Evolutionary conservation across 495 filamentous ascomycete species (phyloP).

Genomic region (Penicillium lagena): DNA sequence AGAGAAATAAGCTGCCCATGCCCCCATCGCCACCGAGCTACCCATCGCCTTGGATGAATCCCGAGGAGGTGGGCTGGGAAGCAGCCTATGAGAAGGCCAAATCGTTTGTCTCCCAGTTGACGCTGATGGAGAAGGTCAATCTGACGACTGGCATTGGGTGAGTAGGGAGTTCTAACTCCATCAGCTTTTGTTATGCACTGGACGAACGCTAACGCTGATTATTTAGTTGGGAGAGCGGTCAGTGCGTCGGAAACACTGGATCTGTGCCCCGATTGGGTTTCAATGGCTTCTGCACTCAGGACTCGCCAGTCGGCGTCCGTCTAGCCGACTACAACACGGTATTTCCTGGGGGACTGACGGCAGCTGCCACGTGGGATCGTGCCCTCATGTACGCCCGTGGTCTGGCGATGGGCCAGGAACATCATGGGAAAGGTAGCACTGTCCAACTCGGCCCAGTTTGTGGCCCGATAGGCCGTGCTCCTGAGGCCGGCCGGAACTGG

Average conservation of each 20-base stretch:
- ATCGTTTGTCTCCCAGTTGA: constrained; percentile 75
- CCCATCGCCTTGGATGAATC: constrained; percentile 73
- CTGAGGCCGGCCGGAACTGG: constrained; percentile 85
- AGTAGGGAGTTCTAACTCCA: no score
- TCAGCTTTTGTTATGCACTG: no score
- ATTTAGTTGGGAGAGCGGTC: constrained; percentile 64
- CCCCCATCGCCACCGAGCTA: constrained; percentile 60
- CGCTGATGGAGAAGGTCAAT: constrained; percentile 86
- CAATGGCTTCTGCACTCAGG: constrained; percentile 78
- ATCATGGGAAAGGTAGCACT: constrained; percentile 76
- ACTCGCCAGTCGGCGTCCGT: constrained; percentile 81
- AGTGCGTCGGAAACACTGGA: constrained; percentile 70
- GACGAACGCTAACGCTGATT: no score
- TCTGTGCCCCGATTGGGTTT: constrained; percentile 59
- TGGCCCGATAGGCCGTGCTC: constrained; percentile 70
- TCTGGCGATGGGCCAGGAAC: constrained; percentile 72
- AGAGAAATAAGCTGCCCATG: background rate
- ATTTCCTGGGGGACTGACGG: constrained; percentile 76
- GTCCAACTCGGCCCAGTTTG: constrained; percentile 85
- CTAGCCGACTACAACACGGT: constrained; percentile 69
- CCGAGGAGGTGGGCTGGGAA: constrained; percentile 63
- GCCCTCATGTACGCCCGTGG: constrained; percentile 68
- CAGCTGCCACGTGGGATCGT: constrained; percentile 74
- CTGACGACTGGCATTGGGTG: constrained; percentile 66
- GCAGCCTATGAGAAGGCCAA: constrained; percentile 71